Percentiles rank a stretch among this genome's conserved stretches.
phyloP scores from a whole-genome alignment of 257 asterid genomes.

The Osmanthus fragrans region DNA sequence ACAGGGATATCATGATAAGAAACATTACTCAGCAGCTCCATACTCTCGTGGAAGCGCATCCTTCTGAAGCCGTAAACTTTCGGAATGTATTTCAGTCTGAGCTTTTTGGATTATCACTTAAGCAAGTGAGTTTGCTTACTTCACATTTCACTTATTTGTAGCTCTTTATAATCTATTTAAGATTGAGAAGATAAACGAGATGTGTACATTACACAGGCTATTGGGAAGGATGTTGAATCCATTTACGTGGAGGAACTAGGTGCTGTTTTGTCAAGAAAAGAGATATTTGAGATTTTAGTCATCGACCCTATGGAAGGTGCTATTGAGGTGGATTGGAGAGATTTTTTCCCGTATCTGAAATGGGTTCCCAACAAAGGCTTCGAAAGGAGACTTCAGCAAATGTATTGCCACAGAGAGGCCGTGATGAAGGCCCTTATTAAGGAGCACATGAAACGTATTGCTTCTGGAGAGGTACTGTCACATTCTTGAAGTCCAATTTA shows the following conservation, averaged over 20 bases:
- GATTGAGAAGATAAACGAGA: neutral
- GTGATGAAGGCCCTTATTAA: slow-evolving; percentile 70
- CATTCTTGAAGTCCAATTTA: neutral
- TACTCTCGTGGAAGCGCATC: slow-evolving; percentile 37
- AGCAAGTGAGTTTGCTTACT: slow-evolving; percentile 50
- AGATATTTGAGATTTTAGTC: slow-evolving; percentile 61
- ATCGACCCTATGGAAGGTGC: slow-evolving; percentile 80
- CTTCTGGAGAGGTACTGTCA: slow-evolving; percentile 59
- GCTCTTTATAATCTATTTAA: neutral
- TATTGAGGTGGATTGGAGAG: slow-evolving; percentile 96
- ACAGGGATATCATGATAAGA: slow-evolving; percentile 57
- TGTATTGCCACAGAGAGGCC: slow-evolving; percentile 48
- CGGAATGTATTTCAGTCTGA: slow-evolving; percentile 67
- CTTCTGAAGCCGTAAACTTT: slow-evolving; percentile 60
- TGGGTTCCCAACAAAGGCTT: slow-evolving; percentile 79
- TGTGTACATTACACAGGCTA: slow-evolving; percentile 35
- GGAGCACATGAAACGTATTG: slow-evolving; percentile 55
- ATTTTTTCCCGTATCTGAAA: slow-evolving; percentile 77
- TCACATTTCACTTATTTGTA: neutral
- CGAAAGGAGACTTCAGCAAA: slow-evolving; percentile 46
- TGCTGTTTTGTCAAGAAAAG: slow-evolving; percentile 47
- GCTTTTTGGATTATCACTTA: slow-evolving; percentile 71
- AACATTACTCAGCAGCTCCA: slow-evolving; percentile 41
- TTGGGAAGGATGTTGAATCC: slow-evolving; percentile 69
- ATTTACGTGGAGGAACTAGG: slow-evolving; percentile 62